Base-by-base conservation (phyloP, 352 stramenopile species). In the Phytophthora hybrid region DNA sequence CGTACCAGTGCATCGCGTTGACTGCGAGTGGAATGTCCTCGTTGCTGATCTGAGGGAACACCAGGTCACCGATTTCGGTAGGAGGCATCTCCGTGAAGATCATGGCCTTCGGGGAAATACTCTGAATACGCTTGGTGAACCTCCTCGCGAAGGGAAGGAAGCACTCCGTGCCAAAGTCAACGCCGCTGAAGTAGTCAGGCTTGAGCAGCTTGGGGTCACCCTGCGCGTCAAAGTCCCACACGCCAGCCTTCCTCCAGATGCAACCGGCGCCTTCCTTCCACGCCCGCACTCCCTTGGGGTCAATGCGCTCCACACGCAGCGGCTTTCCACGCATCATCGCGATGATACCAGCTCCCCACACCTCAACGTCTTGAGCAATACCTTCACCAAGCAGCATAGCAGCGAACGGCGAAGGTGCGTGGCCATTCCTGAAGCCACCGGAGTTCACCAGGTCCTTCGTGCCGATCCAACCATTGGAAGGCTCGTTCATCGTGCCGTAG, bases 401-500 rank as follows among this genome's bases (percentile, higher is more conserved):
- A 32, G 93, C 74, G 59, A 94, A 88, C 21, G 82, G 83, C n/a
- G 85, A 90, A 18, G 88, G 87, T 1, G 83, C 80, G 44, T 87
- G 66, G 3, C 73, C 83, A 58, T 90, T 87, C 56, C 85, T 87
- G 67, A 94, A 73, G 26, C 90, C 81, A n/a, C 54, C 68, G 1
- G 79, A 66, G 46, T 63, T 64, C n/a, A 31, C 14, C 7, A 93
- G 68, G 63, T 96, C 80, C 3, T 75, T 47, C 4, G 87, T 55
- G 18, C 87, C 89, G 44, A 95, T 85, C 63, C 82, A 97, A 14
- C 90, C 90, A 29, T 75, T 74, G 18, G 83, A 92, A 19, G 89
- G 90, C 62, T 98, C 93, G 73, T 98, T 98, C 85, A 98, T 95
- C 6, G 91, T 80, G 11, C 92, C 93, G 75, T 97, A 94, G 47